Conservation (phyloP, 768 basidiomycete genomes). For the Leccinellum luteum region DNA sequence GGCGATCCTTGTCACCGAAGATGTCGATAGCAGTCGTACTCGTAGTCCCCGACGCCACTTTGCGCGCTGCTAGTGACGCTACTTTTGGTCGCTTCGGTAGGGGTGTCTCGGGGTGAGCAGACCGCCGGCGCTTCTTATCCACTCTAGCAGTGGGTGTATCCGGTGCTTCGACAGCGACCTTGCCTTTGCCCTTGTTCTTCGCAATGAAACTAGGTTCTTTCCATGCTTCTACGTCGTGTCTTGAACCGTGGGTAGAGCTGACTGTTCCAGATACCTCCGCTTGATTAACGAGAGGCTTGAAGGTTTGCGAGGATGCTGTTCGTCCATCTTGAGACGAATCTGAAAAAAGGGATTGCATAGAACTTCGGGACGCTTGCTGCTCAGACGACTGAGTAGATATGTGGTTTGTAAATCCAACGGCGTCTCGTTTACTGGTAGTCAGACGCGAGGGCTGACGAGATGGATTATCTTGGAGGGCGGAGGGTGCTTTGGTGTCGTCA, state of each 20-base stretch:
- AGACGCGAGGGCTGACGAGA: background rate
- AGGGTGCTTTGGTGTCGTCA: slow-evolving; percentile 4
- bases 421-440: background rate
- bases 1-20: background rate
- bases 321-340: slow-evolving; percentile 1
- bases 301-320: background rate
- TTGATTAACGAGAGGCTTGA: background rate
- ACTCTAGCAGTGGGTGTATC: background rate
- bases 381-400: background rate
- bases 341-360: slow-evolving; percentile 31
- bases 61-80: background rate
- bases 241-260: background rate
- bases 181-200: slow-evolving; percentile 20
- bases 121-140: slow-evolving; percentile 17
- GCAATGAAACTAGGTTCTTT: slow-evolving; percentile 32
- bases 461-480: background rate
- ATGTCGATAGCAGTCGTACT: background rate
- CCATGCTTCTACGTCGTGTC: slow-evolving; percentile 31
- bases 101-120: slow-evolving; percentile 6
- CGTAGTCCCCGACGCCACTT: background rate
- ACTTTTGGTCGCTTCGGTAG: slow-evolving; percentile 15
- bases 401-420: background rate
- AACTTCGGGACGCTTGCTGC: slow-evolving; percentile 1
- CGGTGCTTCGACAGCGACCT: slow-evolving; percentile 9
- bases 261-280: background rate